Base-by-base conservation (phyloP, 192 early-diverging fungal species). In the Backusella australiensis region DNA sequence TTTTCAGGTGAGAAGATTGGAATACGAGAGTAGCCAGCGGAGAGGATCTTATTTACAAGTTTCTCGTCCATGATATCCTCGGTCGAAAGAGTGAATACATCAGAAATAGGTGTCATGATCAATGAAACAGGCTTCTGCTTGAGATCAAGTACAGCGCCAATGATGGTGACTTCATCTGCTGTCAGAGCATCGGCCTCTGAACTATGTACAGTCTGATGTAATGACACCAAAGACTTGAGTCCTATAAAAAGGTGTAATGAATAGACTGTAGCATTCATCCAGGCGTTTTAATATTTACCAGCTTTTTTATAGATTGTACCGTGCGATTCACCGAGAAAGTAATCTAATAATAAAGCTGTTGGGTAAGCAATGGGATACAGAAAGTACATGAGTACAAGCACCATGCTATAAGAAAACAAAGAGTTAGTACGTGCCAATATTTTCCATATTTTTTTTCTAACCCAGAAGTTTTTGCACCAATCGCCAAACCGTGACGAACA, bases 401-500 rank as follows among this genome's bases (percentile, higher is more conserved):
- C 90, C 80, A 90, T 80, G 46, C 85, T 89, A 53, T 44, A 41
- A 14, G 56, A 66, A 52, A n/a, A 65, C 26, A 52, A 32, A 39
- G 15, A 59, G 44, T 44, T 46, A 42, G 17, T 49, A 29, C 6
- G 21, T 34, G 53, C 21, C 42, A 17, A 39, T 39, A 39, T 39
- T 39, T 0, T 39, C 38, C 19, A 12, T 36, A 38, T n/a, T 32
- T 26, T 26, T 14, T 17, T 11, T 21, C 76, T 63, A 74, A 84
- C 82, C 86, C 88, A n/a, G 96, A 91, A 79, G 95, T 95, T 69
- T 89, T 91, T 3, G 97, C 93, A 0, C 97, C 97, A 42, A 99
- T 93, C 0, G 89, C 89, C 35, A 99, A 87, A 1, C 97, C 97
- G 84, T 98, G 88, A 6, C 95, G 89, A 19, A 94, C 93, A 77